Percentiles rank a stretch among this genome's conserved stretches.
phyloP scores from a whole-genome alignment of 305 asterid species.

The Solanum hybrid region DNA sequence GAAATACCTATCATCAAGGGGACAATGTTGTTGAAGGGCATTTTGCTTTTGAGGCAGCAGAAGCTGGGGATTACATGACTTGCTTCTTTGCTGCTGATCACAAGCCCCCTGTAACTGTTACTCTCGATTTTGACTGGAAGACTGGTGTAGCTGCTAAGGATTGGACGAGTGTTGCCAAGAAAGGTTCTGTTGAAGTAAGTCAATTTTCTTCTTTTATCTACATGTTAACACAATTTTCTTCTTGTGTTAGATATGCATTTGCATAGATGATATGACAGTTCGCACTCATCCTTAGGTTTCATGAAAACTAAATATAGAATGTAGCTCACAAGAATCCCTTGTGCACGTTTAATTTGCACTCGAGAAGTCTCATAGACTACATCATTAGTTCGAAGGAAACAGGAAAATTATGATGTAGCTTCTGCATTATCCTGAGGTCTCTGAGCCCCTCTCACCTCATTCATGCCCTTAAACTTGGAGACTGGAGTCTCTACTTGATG shows the following conservation, averaged over 20 bases:
- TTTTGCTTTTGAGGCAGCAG: slow-evolving; percentile 75
- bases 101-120: slow-evolving; percentile 46
- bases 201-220: not conserved
- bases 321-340: not conserved
- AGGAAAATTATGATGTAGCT: not conserved
- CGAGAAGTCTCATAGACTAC: not conserved
- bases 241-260: not conserved
- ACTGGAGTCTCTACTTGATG: not conserved
- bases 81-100: slow-evolving; percentile 73
- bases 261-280: not conserved
- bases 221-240: not conserved
- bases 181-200: slow-evolving; percentile 90
- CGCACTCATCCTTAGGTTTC: not conserved
- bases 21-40: slow-evolving; percentile 74
- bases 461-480: not conserved
- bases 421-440: not conserved
- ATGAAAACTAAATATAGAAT: not conserved
- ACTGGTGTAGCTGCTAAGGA: slow-evolving; percentile 94
- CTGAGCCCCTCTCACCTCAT: not conserved
- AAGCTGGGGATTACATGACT: slow-evolving; percentile 86
- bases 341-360: not conserved
- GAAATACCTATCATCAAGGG: slow-evolving; percentile 64
- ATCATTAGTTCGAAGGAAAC: not conserved
- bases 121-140: slow-evolving; percentile 83
- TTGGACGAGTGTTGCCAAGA: slow-evolving; percentile 90